Evolutionary conservation across 345 rosid species (phyloP).

Genomic region (Populus deltoides): DNA sequence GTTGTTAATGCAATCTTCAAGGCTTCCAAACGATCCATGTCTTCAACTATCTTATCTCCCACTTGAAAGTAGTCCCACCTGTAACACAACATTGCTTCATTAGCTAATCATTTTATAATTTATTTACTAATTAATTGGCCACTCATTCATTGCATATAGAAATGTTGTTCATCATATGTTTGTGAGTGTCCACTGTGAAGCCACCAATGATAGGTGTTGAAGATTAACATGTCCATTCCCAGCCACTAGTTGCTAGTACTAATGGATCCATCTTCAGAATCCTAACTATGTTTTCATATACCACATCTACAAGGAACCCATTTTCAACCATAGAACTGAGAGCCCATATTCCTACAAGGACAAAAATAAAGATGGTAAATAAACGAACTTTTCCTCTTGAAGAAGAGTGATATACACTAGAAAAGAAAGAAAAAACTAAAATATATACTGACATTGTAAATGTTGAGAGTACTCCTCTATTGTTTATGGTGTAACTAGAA

Average conservation of each 20-base stretch:
- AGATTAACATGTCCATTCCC: conserved; percentile 52
- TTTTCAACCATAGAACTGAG: conserved; percentile 41
- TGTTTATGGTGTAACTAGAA: conserved; percentile 12
- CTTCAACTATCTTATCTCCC: conserved; percentile 38
- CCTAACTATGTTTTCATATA: conserved; percentile 35
- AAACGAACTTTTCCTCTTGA: background rate
- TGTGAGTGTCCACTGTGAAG: conserved; percentile 38
- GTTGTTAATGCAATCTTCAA: conserved; percentile 57
- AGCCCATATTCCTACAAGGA: conserved; percentile 41
- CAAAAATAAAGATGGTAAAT: too few relatives aligned
- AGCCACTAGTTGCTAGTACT: conserved; percentile 42
- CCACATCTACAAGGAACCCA: conserved; percentile 55
- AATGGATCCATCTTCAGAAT: conserved; percentile 59
- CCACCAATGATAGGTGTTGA: conserved; percentile 78
- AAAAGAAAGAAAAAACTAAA: background rate
- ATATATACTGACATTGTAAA: conserved; percentile 21
- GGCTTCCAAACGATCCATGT: conserved; percentile 65
- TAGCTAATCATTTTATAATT: too few relatives aligned
- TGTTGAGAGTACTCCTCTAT: conserved; percentile 1
- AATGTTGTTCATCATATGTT: conserved; percentile 19
- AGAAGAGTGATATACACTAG: too few relatives aligned
- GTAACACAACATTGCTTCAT: conserved; percentile 6
- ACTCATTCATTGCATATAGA: background rate
- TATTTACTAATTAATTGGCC: too few relatives aligned
- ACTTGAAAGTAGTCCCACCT: conserved; percentile 66